Evolutionary conservation across 805 yeast species (phyloP), one percentile per base, ranked within the genome.

Genomic region (Candida anglica): DNA sequence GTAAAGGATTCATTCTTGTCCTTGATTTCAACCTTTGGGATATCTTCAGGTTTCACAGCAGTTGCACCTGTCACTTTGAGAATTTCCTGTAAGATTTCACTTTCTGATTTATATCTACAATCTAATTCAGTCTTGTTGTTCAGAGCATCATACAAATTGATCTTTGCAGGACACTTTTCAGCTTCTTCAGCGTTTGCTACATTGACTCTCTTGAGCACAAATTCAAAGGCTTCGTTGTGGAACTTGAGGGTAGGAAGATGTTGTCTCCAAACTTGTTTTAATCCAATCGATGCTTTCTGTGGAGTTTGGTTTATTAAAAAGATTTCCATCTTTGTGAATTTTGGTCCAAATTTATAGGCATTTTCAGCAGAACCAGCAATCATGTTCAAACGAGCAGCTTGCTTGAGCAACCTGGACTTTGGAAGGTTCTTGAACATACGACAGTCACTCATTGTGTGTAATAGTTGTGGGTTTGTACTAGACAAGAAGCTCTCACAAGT

Each of bases 211-310:
- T 71, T 62, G 22, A 86, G 81, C 16, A 71, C 67, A 36, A 86
- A 77, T 16, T 76, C 71, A 18, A 84, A 50, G 28, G 65, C 62
- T n/a, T 91, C 89, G 56, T 88, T 88, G 63, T 86, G 89, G 57
- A 84, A 88, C 53, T 77, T 80, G 42, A 88, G 68, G 5, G 88
- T 77, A 17, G 93, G 94, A 37, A 88, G 64, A 58, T 77, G 73
- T 33, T 68, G 62, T 46, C 75, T 76, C 93, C 94, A 85, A 59
- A 88, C 86, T 44, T 74, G 73, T 47, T 80, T 76, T 36, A 84
- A 74, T 2, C 89, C 89, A 61, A 72, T 67, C 46, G 81, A 79
- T 1, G 85, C 82, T 26, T 52, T 53, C 34, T 50, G 52, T 30
- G 57, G 58, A 32, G 53, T 62, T 44, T 77, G 77, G 27, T 50